A percentile compares a stretch with the other conserved stretches of the same genome.
Evolutionary conservation across 2,329 filamentous ascomycete genomes (phyloP).

Genomic region (Aspergillus novoparasiticus): DNA sequence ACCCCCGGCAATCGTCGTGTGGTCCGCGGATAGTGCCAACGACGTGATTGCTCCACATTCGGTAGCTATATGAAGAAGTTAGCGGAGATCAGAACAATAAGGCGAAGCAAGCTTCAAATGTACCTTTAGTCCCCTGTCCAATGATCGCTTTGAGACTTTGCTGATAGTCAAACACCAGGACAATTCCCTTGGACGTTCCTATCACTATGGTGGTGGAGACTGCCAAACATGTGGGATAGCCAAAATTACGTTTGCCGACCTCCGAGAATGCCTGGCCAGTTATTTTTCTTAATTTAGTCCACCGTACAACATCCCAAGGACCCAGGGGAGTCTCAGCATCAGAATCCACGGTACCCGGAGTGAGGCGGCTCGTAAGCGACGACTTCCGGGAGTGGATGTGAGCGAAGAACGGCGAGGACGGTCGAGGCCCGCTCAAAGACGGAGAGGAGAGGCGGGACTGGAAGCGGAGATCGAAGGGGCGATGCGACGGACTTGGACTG

Average conservation of each 20-base stretch:
- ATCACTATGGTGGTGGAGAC: constrained; percentile 87
- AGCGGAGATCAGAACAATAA: background rate
- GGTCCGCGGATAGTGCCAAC: constrained; percentile 88
- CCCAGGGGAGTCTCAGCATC: constrained; percentile 72
- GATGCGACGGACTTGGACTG: constrained; percentile 79
- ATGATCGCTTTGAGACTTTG: constrained; percentile 94
- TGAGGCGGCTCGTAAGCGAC: constrained; percentile 72
- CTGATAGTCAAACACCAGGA: constrained; percentile 95
- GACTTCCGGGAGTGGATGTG: constrained; percentile 77
- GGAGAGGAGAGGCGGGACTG: constrained; percentile 79
- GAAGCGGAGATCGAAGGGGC: constrained; percentile 93
- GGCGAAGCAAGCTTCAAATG: constrained; percentile 21
- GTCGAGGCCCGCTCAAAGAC: constrained; percentile 63
- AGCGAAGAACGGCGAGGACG: constrained; percentile 76
- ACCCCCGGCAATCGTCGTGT: constrained; percentile 86
- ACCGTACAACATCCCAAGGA: constrained; percentile 95
- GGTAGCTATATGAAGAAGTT: constrained; percentile 60
- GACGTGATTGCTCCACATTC: constrained; percentile 88
- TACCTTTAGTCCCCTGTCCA: constrained; percentile 87
- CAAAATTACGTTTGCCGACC: constrained; percentile 87
- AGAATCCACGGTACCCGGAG: constrained; percentile 58
- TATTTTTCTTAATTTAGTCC: constrained; percentile 91
- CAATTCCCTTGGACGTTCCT: constrained; percentile 91
- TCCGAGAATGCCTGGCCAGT: constrained; percentile 91
- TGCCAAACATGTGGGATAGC: constrained; percentile 82